Conservation (phyloP, 2,329 filamentous ascomycete genomes). For the Raffaelea ambrosiae region DNA sequence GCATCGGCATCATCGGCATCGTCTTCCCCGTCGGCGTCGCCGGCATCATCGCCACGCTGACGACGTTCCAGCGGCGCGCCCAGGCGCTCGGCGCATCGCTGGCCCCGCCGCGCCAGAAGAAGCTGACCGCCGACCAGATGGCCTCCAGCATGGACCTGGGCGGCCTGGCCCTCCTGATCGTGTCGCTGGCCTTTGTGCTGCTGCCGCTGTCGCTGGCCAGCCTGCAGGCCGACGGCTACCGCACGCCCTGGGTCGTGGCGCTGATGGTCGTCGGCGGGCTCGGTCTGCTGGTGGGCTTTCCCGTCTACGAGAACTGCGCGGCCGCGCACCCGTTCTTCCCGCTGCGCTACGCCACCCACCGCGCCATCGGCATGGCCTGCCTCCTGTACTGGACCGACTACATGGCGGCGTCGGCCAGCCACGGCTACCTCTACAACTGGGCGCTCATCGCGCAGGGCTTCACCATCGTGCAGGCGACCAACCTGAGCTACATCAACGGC, state of each 20-base stretch:
- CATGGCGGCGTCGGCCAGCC: slow-evolving; percentile 6
- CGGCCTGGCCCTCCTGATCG: slow-evolving; percentile 37
- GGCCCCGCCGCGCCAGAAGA: slow-evolving; percentile 17
- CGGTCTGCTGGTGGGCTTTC: slow-evolving; percentile 28
- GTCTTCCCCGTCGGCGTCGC: slow-evolving; percentile 42
- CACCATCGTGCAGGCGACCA: slow-evolving; percentile 4
- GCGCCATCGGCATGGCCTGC: slow-evolving; percentile 31
- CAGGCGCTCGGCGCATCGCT: slow-evolving; percentile 29
- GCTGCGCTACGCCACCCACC: slow-evolving; percentile 32
- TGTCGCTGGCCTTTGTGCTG: slow-evolving; percentile 36
- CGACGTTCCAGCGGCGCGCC: slow-evolving; percentile 39
- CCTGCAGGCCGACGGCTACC: slow-evolving; percentile 29
- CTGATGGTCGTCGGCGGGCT: slow-evolving; percentile 34
- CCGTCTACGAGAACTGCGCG: slow-evolving; percentile 36
- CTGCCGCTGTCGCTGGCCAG: slow-evolving; percentile 37
- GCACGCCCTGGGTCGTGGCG: slow-evolving; percentile 33
- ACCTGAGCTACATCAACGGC: slow-evolving; percentile 7
- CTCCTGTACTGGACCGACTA: slow-evolving; percentile 23
- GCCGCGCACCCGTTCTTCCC: slow-evolving; percentile 37
- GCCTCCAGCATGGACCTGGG: slow-evolving; percentile 28
- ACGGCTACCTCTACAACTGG: slow-evolving; percentile 10
- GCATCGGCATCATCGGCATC: slow-evolving; percentile 47
- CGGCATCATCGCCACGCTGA: slow-evolving; percentile 38
- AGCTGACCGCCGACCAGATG: slow-evolving; percentile 21
- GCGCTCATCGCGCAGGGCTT: slow-evolving; percentile 6